Conservation (phyloP, 2,329 filamentous ascomycete species). For the Anthostomella pinea region DNA sequence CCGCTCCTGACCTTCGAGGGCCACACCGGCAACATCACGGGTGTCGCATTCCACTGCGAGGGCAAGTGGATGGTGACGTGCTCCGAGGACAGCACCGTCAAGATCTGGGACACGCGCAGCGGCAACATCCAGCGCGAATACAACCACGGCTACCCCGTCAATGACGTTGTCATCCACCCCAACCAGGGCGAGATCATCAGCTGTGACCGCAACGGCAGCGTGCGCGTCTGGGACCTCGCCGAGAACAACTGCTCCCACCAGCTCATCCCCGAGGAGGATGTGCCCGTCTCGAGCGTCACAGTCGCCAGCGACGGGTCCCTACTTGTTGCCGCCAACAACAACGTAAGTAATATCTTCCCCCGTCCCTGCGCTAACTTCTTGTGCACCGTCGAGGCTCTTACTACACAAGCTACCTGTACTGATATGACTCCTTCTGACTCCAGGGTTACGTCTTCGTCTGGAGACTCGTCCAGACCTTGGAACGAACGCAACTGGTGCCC, state of each 20-base stretch:
- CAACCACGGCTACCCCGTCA: conserved; percentile 81
- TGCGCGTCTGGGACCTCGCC: conserved; percentile 92
- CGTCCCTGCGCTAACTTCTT: not conserved
- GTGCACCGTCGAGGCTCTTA: too few species aligned
- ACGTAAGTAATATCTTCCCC: conserved; percentile 48
- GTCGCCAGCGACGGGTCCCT: conserved; percentile 92
- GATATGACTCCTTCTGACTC: not conserved
- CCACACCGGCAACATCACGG: conserved; percentile 93
- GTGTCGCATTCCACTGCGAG: conserved; percentile 96
- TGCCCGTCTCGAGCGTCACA: conserved; percentile 89
- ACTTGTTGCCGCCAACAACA: conserved; percentile 89
- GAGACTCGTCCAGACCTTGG: conserved; percentile 81
- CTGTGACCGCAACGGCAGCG: conserved; percentile 88
- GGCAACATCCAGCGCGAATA: conserved; percentile 91
- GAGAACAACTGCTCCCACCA: conserved; percentile 98
- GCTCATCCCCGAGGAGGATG: conserved; percentile 92
- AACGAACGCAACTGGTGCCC: conserved; percentile 79
- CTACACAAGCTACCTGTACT: not conserved
- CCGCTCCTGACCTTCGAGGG: conserved; percentile 92
- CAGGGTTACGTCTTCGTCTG: conserved; percentile 97
- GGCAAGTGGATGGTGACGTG: conserved; percentile 99
- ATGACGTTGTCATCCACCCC: conserved; percentile 98
- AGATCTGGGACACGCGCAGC: conserved; percentile 91
- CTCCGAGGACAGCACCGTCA: conserved; percentile 93
- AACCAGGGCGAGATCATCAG: conserved; percentile 98